These are phyloP conservation scores for Pyrus hybrid DNA, from an alignment of 331 rosid species.

Conservation along the genomic window DNA sequence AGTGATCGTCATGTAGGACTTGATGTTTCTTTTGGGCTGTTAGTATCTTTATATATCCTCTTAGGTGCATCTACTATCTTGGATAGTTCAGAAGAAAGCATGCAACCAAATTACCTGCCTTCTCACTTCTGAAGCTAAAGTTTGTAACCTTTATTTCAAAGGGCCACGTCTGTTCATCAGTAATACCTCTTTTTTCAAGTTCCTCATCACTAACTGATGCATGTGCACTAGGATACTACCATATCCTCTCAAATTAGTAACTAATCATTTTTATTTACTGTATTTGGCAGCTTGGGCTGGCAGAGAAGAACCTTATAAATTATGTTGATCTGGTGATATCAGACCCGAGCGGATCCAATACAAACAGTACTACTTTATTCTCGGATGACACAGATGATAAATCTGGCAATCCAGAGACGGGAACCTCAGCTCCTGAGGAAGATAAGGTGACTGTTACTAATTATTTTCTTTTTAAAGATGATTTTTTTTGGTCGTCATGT, in stretches of 20 bases:
- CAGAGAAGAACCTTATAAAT: constrained; percentile 73
- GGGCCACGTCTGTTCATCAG: no score
- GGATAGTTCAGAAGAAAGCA: not conserved
- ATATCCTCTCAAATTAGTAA: constrained; percentile 8
- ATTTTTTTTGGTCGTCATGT: not conserved
- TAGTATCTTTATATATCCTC: constrained; percentile 5
- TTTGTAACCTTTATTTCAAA: not conserved
- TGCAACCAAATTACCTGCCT: not conserved
- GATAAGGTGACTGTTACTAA: constrained; percentile 48
- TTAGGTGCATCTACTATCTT: not conserved
- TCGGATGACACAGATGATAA: constrained; percentile 90
- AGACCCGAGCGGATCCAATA: constrained; percentile 89
- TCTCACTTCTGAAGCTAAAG: constrained; percentile 5
- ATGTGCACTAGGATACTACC: not conserved
- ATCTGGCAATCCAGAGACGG: constrained; percentile 54
- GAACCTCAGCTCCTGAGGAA: constrained; percentile 40
- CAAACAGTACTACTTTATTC: constrained; percentile 78
- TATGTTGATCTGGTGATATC: constrained; percentile 73
- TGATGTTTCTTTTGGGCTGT: not conserved
- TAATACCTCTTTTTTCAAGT: not conserved
- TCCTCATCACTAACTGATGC: not conserved
- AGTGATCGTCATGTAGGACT: not conserved
- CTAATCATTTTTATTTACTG: constrained; percentile 7
- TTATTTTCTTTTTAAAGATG: not conserved
- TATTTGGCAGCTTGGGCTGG: constrained; percentile 89